Evolutionary conservation across 305 asterid genomes (phyloP), one percentile per base, ranked within the genome.

Genomic region (Fraxinus nigra): DNA sequence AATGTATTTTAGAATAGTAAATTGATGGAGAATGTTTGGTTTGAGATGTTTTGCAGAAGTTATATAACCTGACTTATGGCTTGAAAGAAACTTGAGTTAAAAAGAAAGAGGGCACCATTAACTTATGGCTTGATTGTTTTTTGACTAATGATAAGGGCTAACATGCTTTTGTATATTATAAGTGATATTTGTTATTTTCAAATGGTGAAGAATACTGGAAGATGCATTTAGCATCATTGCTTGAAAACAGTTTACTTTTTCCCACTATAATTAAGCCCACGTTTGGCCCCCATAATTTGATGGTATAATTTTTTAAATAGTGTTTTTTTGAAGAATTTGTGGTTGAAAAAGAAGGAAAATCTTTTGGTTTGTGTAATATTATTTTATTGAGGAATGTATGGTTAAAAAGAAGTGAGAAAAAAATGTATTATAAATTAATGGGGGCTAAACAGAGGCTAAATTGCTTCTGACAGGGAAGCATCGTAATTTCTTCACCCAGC

Each of bases 21-120:
- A 43, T 43, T 43, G 51, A 43, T 10, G 51, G 4, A 43, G 16
- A 43, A 43, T 43, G 51, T 35, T 48, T 10, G 70, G 13, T 51
- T 84, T 37, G 72, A 77, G 81, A 69, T 72, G 73, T 33, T n/a
- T 67, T 80, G 61, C 75, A 54, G 40, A 35, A 77, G 77, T 83
- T 32, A 32, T 30, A 69, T 11, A 30, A 69, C 38, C 38, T 24
- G 5, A 67, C 20, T 67, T 67, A 28, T 11, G 24, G 37, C 24
- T 11, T 28, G 74, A 67, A 30, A 69, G 20, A 69, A 69, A 69
- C 40, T 26, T 14, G 3, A 69, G 40, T 30, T 69, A 4, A 28
- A 67, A 67, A 30, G 35, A 67, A 11, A 11, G 11, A 5, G n/a
- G n/a, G 51, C 51, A 30, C 37, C 38, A 67, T 67, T 67, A 28